These are phyloP conservation scores for Paramyrothecium sp. DNA, from an alignment of 2,329 filamentous ascomycete genomes.

Conservation along the genomic window DNA sequence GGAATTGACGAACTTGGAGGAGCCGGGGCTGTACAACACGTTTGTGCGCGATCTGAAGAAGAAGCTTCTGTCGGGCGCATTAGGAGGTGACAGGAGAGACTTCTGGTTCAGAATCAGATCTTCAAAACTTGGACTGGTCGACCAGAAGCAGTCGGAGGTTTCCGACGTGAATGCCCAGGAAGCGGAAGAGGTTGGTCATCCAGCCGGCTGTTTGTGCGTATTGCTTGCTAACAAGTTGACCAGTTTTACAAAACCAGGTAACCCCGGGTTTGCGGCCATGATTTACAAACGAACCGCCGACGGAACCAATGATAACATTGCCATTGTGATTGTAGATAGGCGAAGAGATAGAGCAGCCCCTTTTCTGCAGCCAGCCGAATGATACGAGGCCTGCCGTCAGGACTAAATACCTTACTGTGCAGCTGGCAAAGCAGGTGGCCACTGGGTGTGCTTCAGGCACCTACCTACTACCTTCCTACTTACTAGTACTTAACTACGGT, in stretches of 20 bases:
- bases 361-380: too few species aligned
- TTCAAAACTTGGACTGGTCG: conserved; percentile 71
- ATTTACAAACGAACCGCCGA: too few species aligned
- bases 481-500: too few species aligned
- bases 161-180: conserved; percentile 69
- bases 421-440: too few species aligned
- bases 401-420: too few species aligned
- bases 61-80: conserved; percentile 63
- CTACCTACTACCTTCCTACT: too few species aligned
- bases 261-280: neutral
- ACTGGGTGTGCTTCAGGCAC: too few species aligned
- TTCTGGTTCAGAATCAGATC: conserved; percentile 77
- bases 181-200: conserved; percentile 54
- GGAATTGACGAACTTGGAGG: conserved; percentile 72
- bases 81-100: conserved; percentile 76
- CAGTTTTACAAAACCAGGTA: conserved; percentile 37
- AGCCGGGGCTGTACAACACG: conserved; percentile 73
- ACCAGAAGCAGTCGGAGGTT: conserved; percentile 57
- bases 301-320: too few species aligned
- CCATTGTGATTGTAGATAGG: too few species aligned
- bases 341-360: too few species aligned
- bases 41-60: conserved; percentile 71
- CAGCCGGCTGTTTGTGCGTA: neutral
- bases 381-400: too few species aligned
- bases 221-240: conserved; percentile 18